Conservation (phyloP, 805 yeast species). For the Zygoascus flipseniorum region DNA sequence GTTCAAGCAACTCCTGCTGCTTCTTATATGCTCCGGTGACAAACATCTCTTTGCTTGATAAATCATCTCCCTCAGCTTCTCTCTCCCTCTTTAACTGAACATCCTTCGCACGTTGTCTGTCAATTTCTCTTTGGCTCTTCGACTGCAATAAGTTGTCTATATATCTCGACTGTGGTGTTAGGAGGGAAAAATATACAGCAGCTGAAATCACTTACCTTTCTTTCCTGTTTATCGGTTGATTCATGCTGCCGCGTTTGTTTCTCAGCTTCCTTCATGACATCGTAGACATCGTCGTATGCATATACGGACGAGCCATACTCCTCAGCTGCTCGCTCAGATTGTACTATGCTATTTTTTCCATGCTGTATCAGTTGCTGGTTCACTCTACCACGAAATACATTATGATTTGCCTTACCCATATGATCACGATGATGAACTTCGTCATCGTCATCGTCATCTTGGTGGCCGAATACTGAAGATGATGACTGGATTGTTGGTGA, state of each 20-base stretch:
- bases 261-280: constrained; percentile 31
- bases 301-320: constrained; percentile 20
- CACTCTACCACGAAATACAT: constrained; percentile 3
- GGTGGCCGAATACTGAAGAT: constrained; percentile 5
- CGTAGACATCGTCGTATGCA: constrained; percentile 42
- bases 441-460: constrained; percentile 5
- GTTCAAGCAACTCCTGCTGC: constrained; percentile 28
- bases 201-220: constrained; percentile 7
- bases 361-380: constrained; percentile 9
- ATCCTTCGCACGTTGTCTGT: constrained; percentile 34
- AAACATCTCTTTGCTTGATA: constrained; percentile 36
- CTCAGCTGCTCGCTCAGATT: constrained; percentile 4
- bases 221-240: constrained; percentile 9
- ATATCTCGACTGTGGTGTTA: constrained; percentile 26
- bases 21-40: constrained; percentile 41
- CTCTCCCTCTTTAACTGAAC: constrained; percentile 32
- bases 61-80: constrained; percentile 33
- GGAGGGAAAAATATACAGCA: background rate
- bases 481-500: constrained; percentile 3
- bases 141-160: constrained; percentile 38
- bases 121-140: constrained; percentile 38
- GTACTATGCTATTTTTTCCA: constrained; percentile 4
- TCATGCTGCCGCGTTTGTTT: background rate
- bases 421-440: constrained; percentile 2
- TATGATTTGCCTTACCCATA: constrained; percentile 7